Percentiles rank a stretch among this genome's conserved stretches.
These are phyloP conservation scores for Irpex sp. DNA, from an alignment of 1,284 basidiomycete genomes.

Conservation along the genomic window DNA sequence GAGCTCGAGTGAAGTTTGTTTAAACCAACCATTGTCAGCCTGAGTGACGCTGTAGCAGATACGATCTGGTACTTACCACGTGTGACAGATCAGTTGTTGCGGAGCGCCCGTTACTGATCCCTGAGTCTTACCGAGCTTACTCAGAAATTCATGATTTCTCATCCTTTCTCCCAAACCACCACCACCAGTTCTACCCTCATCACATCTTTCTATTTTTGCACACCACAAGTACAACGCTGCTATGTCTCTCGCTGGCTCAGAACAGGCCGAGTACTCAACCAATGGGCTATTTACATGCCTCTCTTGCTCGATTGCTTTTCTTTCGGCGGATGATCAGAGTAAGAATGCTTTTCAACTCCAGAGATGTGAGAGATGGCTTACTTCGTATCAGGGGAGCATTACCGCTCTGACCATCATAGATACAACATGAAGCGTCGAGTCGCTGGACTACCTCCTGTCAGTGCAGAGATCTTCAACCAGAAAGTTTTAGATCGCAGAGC, in stretches of 20 bases:
- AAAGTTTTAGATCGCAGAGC: slow-evolving; percentile 83
- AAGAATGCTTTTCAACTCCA: slow-evolving; percentile 24
- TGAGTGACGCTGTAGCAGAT: no score
- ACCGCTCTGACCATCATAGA: slow-evolving; percentile 91
- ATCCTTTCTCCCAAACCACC: not conserved
- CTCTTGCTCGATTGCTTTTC: slow-evolving; percentile 90
- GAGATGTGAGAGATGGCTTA: slow-evolving; percentile 1
- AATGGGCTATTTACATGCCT: slow-evolving; percentile 80
- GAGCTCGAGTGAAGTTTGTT: no score
- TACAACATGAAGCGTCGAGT: slow-evolving; percentile 99
- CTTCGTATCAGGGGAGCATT: slow-evolving; percentile 67
- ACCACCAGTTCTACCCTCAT: not conserved
- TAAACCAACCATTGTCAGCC: no score
- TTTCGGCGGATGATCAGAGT: slow-evolving; percentile 84
- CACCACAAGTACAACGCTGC: not conserved
- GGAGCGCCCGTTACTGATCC: not conserved
- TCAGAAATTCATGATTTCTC: not conserved
- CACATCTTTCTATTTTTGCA: not conserved
- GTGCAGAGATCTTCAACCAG: slow-evolving; percentile 77
- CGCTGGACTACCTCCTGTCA: slow-evolving; percentile 87
- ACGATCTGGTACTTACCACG: not conserved
- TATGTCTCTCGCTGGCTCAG: slow-evolving; percentile 12
- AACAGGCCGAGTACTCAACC: slow-evolving; percentile 7
- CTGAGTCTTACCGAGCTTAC: not conserved
- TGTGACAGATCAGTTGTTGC: not conserved